A percentile compares a stretch with the other conserved stretches of the same genome.
Evolutionary conservation across 2,329 filamentous ascomycete species (phyloP).

Genomic region (Pseudocercospora fijiensis): DNA sequence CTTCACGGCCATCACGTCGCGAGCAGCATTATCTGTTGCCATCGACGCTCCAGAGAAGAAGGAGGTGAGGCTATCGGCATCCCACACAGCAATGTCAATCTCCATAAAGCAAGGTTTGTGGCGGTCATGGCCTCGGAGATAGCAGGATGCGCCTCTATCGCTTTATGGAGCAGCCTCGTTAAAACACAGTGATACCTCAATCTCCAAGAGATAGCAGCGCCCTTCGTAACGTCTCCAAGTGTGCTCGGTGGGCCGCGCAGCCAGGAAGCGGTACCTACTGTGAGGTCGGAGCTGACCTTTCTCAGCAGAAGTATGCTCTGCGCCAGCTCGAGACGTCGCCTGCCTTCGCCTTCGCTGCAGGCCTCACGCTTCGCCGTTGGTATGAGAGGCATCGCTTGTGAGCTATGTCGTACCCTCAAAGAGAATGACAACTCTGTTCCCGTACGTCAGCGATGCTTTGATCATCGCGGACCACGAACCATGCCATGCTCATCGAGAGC

Average conservation of each 20-base stretch:
- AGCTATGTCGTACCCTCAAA: not conserved
- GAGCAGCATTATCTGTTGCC: not conserved
- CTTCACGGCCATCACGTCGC: not conserved
- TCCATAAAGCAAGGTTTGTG: not conserved
- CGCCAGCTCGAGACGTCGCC: not conserved
- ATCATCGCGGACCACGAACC: not conserved
- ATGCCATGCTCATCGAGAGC: not conserved
- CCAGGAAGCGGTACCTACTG: not conserved
- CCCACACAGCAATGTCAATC: not conserved
- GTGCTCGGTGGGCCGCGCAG: not conserved
- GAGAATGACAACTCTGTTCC: not conserved
- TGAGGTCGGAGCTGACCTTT: not conserved
- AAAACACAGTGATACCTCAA: not conserved
- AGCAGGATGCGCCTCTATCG: not conserved
- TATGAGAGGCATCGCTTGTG: not conserved
- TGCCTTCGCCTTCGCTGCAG: not conserved
- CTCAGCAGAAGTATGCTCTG: not conserved
- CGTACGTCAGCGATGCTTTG: not conserved
- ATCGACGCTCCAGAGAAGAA: not conserved
- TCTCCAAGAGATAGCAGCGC: not conserved
- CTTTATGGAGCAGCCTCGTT: not conserved
- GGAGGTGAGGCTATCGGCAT: not conserved
- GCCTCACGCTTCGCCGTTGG: not conserved
- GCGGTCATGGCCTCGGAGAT: not conserved
- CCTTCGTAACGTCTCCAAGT: not conserved